phyloP scores from a whole-genome alignment of 345 rosid genomes.

The Passiflora organensis region DNA sequence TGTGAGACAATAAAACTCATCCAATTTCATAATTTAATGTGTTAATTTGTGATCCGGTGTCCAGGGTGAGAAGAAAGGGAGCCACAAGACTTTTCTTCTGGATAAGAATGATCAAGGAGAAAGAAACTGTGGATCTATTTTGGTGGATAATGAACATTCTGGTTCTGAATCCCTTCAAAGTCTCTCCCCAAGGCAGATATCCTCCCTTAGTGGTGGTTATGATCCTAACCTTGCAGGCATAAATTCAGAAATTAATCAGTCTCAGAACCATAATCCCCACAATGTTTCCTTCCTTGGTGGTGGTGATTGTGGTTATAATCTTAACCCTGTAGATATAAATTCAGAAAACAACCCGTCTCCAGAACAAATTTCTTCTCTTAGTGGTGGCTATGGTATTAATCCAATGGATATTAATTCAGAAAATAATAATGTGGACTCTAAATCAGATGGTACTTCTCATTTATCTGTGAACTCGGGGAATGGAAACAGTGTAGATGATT shows the following conservation, averaged over 20 bases:
- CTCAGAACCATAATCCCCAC: constrained; percentile 32
- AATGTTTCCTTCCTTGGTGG: constrained; percentile 31
- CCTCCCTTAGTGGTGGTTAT: constrained; percentile 30
- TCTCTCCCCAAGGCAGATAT: constrained; percentile 35
- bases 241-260: neutral
- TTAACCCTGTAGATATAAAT: constrained; percentile 18
- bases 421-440: constrained; percentile 29
- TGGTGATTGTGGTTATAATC: constrained; percentile 25
- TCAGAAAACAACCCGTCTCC: constrained; percentile 29
- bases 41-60: constrained; percentile 17
- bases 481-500: constrained; percentile 34
- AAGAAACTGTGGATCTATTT: constrained; percentile 14
- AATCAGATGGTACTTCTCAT: constrained; percentile 39
- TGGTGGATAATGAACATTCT: constrained; percentile 29
- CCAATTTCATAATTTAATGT: neutral
- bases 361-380: constrained; percentile 32
- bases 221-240: constrained; percentile 17
- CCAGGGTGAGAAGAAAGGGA: constrained; percentile 28
- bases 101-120: constrained; percentile 29
- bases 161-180: constrained; percentile 24
- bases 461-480: constrained; percentile 26
- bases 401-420: constrained; percentile 28
- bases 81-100: constrained; percentile 22
- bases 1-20: neutral
- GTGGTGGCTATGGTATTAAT: constrained; percentile 27